Conservation (phyloP, 1,284 basidiomycete genomes). For the Ganoderma boninense region DNA sequence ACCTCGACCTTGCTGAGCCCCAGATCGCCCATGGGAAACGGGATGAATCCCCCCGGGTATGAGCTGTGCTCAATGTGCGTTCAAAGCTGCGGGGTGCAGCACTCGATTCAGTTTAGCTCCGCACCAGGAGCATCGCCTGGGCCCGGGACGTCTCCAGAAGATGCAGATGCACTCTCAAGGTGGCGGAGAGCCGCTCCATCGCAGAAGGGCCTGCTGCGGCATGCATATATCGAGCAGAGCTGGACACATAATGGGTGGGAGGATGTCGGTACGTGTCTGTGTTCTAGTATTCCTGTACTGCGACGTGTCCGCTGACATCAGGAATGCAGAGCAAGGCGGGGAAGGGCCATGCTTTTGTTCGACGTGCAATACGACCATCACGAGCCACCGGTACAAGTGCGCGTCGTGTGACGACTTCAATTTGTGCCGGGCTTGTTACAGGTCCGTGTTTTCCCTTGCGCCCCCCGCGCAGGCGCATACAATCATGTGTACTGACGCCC, state of each 20-base stretch:
- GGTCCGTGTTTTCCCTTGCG: constrained; percentile 48
- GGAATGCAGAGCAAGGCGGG: constrained; percentile 72
- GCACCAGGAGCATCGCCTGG: constrained; percentile 55
- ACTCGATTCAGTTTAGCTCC: constrained; percentile 70
- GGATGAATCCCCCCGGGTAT: constrained; percentile 57
- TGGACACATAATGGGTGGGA: constrained; percentile 87
- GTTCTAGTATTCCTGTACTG: not conserved
- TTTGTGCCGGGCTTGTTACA: constrained; percentile 84
- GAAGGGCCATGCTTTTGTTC: constrained; percentile 72
- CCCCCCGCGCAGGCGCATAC: constrained; percentile 7
- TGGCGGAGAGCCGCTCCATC: constrained; percentile 72
- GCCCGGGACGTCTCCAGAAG: constrained; percentile 54
- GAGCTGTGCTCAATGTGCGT: constrained; percentile 87
- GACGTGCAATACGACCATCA: constrained; percentile 73
- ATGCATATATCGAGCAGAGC: constrained; percentile 85
- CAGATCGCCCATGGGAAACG: constrained; percentile 10
- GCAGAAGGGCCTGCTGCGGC: constrained; percentile 75
- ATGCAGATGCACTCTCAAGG: constrained; percentile 58
- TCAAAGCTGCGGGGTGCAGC: constrained; percentile 77
- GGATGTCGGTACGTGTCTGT: constrained; percentile 75
- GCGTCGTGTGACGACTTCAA: constrained; percentile 82
- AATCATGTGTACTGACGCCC: not conserved
- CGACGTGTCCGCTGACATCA: not conserved
- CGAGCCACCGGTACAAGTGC: constrained; percentile 82
- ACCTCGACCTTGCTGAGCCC: not conserved